These are phyloP conservation scores for Pyrenophora tritici-repentis DNA, from an alignment of 2,329 filamentous ascomycete species.

Conservation along the genomic window DNA sequence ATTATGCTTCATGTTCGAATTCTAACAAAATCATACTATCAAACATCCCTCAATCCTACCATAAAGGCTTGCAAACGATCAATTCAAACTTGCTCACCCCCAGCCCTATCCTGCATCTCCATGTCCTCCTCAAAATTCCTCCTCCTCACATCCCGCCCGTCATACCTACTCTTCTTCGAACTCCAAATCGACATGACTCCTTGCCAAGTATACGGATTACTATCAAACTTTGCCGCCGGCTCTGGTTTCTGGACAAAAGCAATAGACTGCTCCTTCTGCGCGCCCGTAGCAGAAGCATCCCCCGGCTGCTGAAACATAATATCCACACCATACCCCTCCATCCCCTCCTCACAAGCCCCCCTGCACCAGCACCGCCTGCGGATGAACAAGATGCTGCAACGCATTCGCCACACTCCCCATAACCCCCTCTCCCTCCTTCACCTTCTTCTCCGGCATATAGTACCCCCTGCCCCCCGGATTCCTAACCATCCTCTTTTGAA, in stretches of 20 bases:
- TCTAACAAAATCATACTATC: too few relatives aligned
- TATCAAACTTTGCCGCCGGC: not conserved
- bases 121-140: constrained; percentile 1
- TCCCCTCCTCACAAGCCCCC: not conserved
- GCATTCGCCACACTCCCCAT: not conserved
- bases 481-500: not conserved
- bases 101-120: not conserved
- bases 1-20: too few relatives aligned
- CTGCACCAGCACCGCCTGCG: not conserved
- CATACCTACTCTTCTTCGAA: not conserved
- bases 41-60: too few relatives aligned
- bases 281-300: not conserved
- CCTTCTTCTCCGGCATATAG: not conserved
- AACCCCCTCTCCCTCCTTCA: not conserved
- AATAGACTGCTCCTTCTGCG: not conserved
- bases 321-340: not conserved
- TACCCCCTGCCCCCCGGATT: constrained; percentile 10
- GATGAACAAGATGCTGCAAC: not conserved
- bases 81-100: not conserved
- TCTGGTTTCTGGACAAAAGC: not conserved
- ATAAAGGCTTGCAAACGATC: not conserved
- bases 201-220: constrained; percentile 4
- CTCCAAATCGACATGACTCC: constrained; percentile 9
- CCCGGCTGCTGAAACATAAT: not conserved
- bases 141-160: constrained; percentile 1